phyloP scores from a whole-genome alignment of 768 basidiomycete genomes.

The Rhizopogon roseolus region DNA sequence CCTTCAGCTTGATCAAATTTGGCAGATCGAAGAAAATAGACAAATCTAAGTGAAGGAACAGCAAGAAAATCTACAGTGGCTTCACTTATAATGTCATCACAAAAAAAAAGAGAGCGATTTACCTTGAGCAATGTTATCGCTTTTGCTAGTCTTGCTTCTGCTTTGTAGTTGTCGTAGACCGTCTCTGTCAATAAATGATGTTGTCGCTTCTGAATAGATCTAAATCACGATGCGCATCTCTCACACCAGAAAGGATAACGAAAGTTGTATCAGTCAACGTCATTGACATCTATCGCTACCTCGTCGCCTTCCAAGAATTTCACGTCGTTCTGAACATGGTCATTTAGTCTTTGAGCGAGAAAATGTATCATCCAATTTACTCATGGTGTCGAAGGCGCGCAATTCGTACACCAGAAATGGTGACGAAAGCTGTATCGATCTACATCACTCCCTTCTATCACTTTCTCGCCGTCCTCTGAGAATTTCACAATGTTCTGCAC shows the following conservation, averaged over 20 bases:
- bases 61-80: not conserved
- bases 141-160: not conserved
- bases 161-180: not conserved
- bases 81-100: not conserved
- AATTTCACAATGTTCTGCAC: constrained; percentile 70
- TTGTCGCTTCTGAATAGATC: too few relatives aligned
- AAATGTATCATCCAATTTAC: constrained; percentile 1
- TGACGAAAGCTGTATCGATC: constrained; percentile 14
- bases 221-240: too few relatives aligned
- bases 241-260: not conserved
- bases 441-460: constrained; percentile 60
- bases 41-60: too few relatives aligned
- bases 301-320: constrained; percentile 72
- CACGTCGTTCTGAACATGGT: constrained; percentile 39
- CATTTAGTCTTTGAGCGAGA: not conserved
- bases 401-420: not conserved
- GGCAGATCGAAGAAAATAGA: too few relatives aligned
- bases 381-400: constrained; percentile 30
- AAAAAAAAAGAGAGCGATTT: not conserved
- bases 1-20: too few relatives aligned
- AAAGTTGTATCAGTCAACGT: constrained; percentile 28
- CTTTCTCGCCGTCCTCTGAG: constrained; percentile 69
- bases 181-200: not conserved
- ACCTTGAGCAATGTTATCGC: too few relatives aligned
- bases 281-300: constrained; percentile 60